These are phyloP conservation scores for Neobulgaria alba DNA, from an alignment of 2,329 filamentous ascomycete genomes.

Conservation along the genomic window DNA sequence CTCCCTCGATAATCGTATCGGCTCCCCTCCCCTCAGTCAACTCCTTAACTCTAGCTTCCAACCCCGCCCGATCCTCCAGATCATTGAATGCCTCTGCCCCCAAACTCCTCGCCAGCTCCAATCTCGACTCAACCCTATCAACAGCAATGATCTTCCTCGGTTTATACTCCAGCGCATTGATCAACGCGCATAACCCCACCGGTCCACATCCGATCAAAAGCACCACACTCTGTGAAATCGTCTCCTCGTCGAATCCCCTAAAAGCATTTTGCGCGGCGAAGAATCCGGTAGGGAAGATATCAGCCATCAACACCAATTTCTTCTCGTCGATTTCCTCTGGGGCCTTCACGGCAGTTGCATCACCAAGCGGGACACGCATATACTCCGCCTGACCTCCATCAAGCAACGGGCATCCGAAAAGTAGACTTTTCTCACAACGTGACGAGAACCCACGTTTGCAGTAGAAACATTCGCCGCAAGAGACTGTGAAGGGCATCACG, in stretches of 20 bases:
- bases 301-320: conserved; percentile 77
- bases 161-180: conserved; percentile 66
- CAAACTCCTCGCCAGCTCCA: conserved; percentile 63
- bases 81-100: conserved; percentile 84
- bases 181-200: conserved; percentile 75
- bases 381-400: conserved; percentile 80
- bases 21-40: conserved; percentile 74
- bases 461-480: conserved; percentile 74
- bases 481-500: conserved; percentile 76
- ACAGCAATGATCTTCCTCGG: conserved; percentile 72
- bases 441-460: conserved; percentile 70
- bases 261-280: conserved; percentile 77
- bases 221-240: conserved; percentile 58
- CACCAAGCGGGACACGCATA: conserved; percentile 71
- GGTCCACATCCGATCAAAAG: conserved; percentile 81
- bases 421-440: conserved; percentile 59
- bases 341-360: conserved; percentile 70
- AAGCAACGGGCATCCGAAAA: conserved; percentile 62
- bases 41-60: conserved; percentile 62
- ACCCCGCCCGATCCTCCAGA: conserved; percentile 46
- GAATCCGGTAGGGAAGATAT: conserved; percentile 84
- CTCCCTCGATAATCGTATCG: conserved; percentile 75
- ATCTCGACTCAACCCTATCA: conserved; percentile 65
- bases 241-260: conserved; percentile 44
- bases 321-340: conserved; percentile 64